phyloP scores from a whole-genome alignment of 2,329 filamentous ascomycete genomes.

The Aspergillus eucalypticola region DNA sequence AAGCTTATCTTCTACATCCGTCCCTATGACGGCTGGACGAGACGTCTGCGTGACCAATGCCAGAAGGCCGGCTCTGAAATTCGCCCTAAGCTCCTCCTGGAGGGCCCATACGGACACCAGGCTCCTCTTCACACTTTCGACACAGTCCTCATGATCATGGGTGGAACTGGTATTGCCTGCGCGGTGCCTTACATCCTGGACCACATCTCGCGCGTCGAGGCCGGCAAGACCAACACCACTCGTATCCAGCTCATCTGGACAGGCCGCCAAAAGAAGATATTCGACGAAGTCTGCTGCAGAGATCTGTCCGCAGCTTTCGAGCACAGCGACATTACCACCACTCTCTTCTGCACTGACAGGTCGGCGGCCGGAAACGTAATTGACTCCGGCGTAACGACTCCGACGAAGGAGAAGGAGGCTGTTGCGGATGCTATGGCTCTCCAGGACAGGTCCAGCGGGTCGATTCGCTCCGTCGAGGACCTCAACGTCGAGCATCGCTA shows the following conservation, averaged over 20 bases:
- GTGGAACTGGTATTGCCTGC: slow-evolving; percentile 33
- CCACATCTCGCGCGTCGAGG: slow-evolving; percentile 16
- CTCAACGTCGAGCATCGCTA: not conserved
- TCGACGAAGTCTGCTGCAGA: slow-evolving; percentile 13
- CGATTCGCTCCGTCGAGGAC: not conserved
- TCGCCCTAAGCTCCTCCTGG: slow-evolving; percentile 34
- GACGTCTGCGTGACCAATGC: slow-evolving; percentile 2
- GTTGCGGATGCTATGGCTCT: not conserved
- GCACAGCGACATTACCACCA: slow-evolving; percentile 1
- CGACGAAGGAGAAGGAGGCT: not conserved
- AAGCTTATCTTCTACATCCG: slow-evolving; percentile 19
- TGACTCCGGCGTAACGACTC: not conserved
- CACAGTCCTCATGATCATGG: slow-evolving; percentile 51
- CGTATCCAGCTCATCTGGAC: slow-evolving; percentile 22
- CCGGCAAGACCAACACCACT: slow-evolving; percentile 5
- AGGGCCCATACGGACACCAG: slow-evolving; percentile 51
- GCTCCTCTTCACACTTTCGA: slow-evolving; percentile 45
- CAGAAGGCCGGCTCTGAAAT: slow-evolving; percentile 47
- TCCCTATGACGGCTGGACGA: slow-evolving; percentile 35
- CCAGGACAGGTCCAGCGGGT: not conserved
- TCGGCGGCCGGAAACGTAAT: not conserved
- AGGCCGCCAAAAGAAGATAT: slow-evolving; percentile 23
- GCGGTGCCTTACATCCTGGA: slow-evolving; percentile 37
- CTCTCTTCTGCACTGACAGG: slow-evolving; percentile 2
- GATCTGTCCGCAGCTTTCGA: not conserved